Percentiles rank a stretch among this genome's conserved stretches.
Conservation (phyloP, 345 rosid species). For the Salix purpurea region DNA sequence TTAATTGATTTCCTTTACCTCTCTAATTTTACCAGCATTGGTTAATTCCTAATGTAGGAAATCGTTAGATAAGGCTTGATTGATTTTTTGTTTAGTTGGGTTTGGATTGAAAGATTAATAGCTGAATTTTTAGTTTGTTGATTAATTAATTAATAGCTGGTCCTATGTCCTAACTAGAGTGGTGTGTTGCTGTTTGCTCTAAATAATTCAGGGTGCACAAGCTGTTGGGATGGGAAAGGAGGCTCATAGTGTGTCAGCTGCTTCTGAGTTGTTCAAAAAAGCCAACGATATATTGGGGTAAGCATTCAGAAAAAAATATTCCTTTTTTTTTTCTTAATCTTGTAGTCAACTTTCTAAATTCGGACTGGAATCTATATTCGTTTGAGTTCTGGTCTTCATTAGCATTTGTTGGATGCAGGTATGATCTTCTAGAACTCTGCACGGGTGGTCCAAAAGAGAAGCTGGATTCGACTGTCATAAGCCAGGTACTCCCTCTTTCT, state of each 20-base stretch:
- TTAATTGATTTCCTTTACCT: not conserved
- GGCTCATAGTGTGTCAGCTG: constrained; percentile 68
- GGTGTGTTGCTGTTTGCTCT: not conserved
- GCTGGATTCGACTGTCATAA: constrained; percentile 85
- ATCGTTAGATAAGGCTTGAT: not conserved
- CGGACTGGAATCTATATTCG: not conserved
- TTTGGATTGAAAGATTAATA: too few relatives aligned
- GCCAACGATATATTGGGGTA: constrained; percentile 53
- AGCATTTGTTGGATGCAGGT: constrained; percentile 42
- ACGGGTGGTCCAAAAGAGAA: constrained; percentile 89
- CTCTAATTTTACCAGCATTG: not conserved
- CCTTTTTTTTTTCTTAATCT: not conserved
- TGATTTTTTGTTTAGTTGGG: not conserved
- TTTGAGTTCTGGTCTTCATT: not conserved
- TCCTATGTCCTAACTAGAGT: not conserved
- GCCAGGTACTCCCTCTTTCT: constrained; percentile 59
- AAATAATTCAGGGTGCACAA: constrained; percentile 75
- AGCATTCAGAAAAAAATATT: not conserved
- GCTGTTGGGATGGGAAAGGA: constrained; percentile 97
- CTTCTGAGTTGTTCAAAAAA: constrained; percentile 67
- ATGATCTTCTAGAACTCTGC: constrained; percentile 91
- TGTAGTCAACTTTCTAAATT: not conserved
- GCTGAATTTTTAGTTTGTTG: too few relatives aligned
- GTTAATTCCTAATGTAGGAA: not conserved
- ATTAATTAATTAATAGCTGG: too few relatives aligned